Evolutionary conservation across 2,329 filamentous ascomycete species (phyloP).

Genomic region (Claviceps digitariae): DNA sequence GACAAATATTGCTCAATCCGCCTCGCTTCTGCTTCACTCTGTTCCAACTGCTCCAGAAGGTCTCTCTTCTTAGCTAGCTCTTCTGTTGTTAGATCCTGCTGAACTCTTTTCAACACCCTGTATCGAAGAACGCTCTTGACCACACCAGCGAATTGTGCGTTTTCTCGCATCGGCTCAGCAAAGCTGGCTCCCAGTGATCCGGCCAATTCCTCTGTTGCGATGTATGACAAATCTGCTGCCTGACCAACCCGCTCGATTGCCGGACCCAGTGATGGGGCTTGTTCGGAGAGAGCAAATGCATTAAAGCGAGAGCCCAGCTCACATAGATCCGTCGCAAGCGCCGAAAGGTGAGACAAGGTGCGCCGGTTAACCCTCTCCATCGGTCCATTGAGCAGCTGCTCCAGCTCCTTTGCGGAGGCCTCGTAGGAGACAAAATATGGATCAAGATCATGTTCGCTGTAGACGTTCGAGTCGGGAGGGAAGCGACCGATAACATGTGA

Average conservation of each 20-base stretch:
- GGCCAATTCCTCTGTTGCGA: conserved; percentile 85
- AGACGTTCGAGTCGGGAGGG: conserved; percentile 59
- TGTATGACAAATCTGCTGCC: conserved; percentile 89
- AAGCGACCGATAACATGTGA: conserved; percentile 64
- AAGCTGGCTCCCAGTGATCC: conserved; percentile 83
- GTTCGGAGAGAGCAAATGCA: conserved; percentile 88
- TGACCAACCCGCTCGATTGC: conserved; percentile 93
- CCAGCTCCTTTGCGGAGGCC: conserved; percentile 79
- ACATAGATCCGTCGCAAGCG: conserved; percentile 73
- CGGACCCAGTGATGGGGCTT: conserved; percentile 72
- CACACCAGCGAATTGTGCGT: conserved; percentile 90
- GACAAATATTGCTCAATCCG: conserved; percentile 88
- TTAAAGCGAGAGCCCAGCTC: conserved; percentile 95
- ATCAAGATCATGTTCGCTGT: conserved; percentile 84
- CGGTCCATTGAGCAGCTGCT: conserved; percentile 73
- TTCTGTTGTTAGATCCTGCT: conserved; percentile 94
- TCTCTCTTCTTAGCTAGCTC: conserved; percentile 78
- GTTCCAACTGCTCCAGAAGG: conserved; percentile 77
- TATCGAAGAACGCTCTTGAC: conserved; percentile 82
- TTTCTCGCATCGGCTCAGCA: conserved; percentile 95
- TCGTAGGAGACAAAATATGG: conserved; percentile 95
- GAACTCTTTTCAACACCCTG: conserved; percentile 81
- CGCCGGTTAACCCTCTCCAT: conserved; percentile 96
- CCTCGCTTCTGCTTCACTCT: conserved; percentile 82
- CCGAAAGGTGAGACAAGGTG: conserved; percentile 72